A percentile compares a stretch with the other conserved stretches of the same genome.
These are phyloP conservation scores for Lagerstroemia speciosa DNA, from an alignment of 345 rosid species.

Conservation along the genomic window DNA sequence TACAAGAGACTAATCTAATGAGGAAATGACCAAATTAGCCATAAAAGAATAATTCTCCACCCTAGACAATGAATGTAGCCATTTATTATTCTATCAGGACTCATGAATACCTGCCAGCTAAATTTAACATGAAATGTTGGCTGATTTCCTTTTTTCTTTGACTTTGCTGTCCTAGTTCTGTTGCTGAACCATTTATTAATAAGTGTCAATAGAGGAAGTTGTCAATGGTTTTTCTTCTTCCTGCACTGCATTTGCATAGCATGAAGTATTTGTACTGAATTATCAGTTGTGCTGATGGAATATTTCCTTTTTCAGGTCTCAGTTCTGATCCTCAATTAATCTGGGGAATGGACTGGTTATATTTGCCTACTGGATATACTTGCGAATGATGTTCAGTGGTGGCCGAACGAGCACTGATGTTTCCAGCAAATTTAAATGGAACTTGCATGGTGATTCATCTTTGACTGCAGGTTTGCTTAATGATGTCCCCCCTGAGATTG, in stretches of 20 bases:
- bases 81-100: too few relatives aligned
- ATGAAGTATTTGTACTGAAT: background rate
- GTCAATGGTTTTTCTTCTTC: background rate
- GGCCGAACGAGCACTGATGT: conserved; percentile 43
- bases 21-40: too few relatives aligned
- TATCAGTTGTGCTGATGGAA: background rate
- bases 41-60: too few relatives aligned
- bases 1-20: too few relatives aligned
- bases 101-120: background rate
- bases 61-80: too few relatives aligned
- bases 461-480: conserved; percentile 68
- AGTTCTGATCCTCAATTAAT: conserved; percentile 6
- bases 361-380: conserved; percentile 41
- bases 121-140: background rate
- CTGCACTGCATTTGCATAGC: background rate
- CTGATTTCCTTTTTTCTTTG: background rate
- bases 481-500: conserved; percentile 78
- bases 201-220: background rate
- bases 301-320: background rate
- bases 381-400: conserved; percentile 79
- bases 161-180: background rate
- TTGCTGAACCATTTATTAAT: background rate
- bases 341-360: conserved; percentile 83
- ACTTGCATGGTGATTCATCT: conserved; percentile 60
- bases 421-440: conserved; percentile 57